Base-by-base conservation (phyloP, 352 stramenopile species). In the Pythium dissotocum region DNA sequence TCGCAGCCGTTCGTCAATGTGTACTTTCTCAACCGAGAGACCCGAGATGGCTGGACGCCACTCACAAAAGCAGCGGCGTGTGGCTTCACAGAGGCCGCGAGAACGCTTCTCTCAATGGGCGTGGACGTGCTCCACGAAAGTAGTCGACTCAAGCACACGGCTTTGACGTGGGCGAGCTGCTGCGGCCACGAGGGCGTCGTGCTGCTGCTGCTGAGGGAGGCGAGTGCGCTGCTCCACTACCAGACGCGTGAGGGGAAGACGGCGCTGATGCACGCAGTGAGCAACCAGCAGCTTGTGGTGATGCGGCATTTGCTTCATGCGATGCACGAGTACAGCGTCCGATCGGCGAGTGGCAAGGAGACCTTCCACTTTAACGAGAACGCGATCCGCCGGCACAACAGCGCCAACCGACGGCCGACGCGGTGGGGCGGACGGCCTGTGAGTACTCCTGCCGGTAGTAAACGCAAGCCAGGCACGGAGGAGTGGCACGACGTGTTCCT, bases 161-260 rank as follows among this genome's bases (percentile, higher is more conserved):
- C 86, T 6, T 76, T 93, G 70, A 93, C 84, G 8, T 93, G 86
- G 86, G 86, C 86, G 18, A 80, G 77, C 18, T 91, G 85, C 61
- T 92, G 83, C 51, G 86, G 86, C 4, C 84, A 94, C 52, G 85
- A 93, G 53, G 64, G 71, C 2, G 76, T 90, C 4, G 73, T 80
- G 26, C 71, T 93, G 13, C 58, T 76, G 4, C 66, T 94, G 1
- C 69, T 94, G 30, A 81, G 79, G 0, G 8, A 76, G 44, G 36
- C 54, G 2, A 61, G 68, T 1, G 78, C 83, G 8, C 38, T 78
- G 32, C 51, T 86, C 4, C 42, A 76, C 24, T 72, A 80, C 26
- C 70, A 65, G 24, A 93, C 86, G 0, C 61, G 70, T 0, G 86
- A 93, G 36, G 77, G 82, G 6, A 89, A 87, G 66, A 92, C 84